These are phyloP conservation scores for Phylloporus arenicola DNA, from an alignment of 768 basidiomycete species.

Conservation along the genomic window DNA sequence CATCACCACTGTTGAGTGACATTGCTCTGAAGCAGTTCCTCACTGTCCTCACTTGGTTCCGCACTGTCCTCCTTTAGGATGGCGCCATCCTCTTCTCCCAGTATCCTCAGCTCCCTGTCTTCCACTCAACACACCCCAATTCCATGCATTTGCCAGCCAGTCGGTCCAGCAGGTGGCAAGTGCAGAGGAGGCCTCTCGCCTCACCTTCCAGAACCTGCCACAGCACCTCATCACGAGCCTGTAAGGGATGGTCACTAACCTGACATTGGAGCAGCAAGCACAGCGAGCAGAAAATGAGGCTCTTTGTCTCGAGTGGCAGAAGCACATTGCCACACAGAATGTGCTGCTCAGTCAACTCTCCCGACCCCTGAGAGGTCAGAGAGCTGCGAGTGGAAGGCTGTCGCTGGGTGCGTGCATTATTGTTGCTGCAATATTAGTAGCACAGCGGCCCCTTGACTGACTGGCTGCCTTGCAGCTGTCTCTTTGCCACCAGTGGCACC, in stretches of 20 bases:
- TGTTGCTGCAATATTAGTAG: no score
- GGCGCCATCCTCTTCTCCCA: conserved; percentile 24
- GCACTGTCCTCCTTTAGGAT: conserved; percentile 32
- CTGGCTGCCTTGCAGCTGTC: no score
- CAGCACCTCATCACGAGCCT: conserved; percentile 16
- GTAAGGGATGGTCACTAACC: conserved; percentile 5
- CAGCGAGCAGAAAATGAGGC: not conserved
- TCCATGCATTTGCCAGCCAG: conserved; percentile 16
- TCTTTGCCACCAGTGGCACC: no score
- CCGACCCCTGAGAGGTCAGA: not conserved
- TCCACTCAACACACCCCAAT: conserved; percentile 24
- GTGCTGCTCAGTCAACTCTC: not conserved
- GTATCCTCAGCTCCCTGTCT: conserved; percentile 21
- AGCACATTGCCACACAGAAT: not conserved
- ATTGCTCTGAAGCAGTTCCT: conserved; percentile 28
- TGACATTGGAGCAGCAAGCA: not conserved
- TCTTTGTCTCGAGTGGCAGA: not conserved
- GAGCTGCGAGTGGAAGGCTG: not conserved
- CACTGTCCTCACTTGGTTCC: conserved; percentile 20
- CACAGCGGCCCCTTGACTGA: no score
- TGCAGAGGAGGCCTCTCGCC: conserved; percentile 10
- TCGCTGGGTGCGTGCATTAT: no score
- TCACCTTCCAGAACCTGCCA: conserved; percentile 23
- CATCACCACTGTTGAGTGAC: not conserved
- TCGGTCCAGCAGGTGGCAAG: conserved; percentile 8